A percentile compares a stretch with the other conserved stretches of the same genome.
These are phyloP conservation scores for Dictyostelium firmibasis DNA, from an alignment of 78 protist species.

Conservation along the genomic window DNA sequence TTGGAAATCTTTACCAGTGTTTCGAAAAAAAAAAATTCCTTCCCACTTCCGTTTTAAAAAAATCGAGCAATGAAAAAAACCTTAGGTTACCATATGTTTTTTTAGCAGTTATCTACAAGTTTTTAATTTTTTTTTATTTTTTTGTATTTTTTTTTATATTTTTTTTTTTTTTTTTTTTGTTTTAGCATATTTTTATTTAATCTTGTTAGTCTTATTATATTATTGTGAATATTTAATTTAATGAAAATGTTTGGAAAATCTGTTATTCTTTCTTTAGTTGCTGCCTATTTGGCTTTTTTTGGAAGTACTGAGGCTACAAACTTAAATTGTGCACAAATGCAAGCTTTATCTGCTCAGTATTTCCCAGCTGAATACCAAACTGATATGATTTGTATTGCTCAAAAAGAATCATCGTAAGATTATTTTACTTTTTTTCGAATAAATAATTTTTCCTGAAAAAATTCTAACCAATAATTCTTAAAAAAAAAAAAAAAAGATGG, in stretches of 20 bases:
- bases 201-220: too few species aligned
- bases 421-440: background rate
- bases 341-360: constrained; percentile 30
- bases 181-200: too few species aligned
- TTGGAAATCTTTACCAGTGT: too few species aligned
- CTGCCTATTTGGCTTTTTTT: background rate
- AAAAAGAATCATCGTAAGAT: constrained; percentile 33
- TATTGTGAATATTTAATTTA: too few species aligned
- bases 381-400: constrained; percentile 60
- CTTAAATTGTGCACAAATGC: constrained; percentile 38
- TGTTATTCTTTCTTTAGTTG: background rate
- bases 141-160: too few species aligned
- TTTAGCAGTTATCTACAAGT: too few species aligned
- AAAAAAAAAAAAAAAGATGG: background rate
- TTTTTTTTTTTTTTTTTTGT: too few species aligned
- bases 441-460: background rate
- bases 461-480: background rate
- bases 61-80: too few species aligned
- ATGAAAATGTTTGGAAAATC: background rate
- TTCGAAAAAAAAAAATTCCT: too few species aligned
- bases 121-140: too few species aligned
- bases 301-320: background rate
- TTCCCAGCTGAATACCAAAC: constrained; percentile 26
- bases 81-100: too few species aligned
- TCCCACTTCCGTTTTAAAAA: too few species aligned